These are phyloP conservation scores for Clitocybe nebularis DNA, from an alignment of 1,284 basidiomycete species.

Conservation along the genomic window DNA sequence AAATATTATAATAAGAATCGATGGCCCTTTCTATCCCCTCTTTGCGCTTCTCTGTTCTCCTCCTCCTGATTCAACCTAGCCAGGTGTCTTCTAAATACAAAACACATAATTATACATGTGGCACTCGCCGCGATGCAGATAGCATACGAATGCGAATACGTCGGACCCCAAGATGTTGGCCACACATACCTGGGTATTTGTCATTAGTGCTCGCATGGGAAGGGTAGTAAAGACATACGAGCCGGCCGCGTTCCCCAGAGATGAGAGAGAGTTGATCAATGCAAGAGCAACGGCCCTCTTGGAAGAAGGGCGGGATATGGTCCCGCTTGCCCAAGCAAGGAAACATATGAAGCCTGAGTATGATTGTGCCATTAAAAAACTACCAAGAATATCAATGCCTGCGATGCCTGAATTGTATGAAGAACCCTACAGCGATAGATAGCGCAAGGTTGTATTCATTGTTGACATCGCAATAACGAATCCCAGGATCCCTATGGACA, in stretches of 20 bases:
- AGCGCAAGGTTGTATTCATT: constrained; percentile 64
- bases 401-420: too few species aligned
- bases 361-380: constrained; percentile 71
- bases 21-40: constrained; percentile 2
- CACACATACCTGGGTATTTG: constrained; percentile 32
- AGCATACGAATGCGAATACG: constrained; percentile 36
- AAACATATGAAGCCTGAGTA: constrained; percentile 67
- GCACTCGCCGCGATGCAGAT: constrained; percentile 46
- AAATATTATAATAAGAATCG: constrained; percentile 2
- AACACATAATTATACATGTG: constrained; percentile 44
- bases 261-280: constrained; percentile 66
- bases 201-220: neutral
- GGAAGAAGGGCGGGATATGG: constrained; percentile 62
- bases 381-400: too few species aligned
- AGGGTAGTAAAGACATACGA: constrained; percentile 44
- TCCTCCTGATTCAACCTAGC: constrained; percentile 15
- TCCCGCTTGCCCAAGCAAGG: constrained; percentile 65
- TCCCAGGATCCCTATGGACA: constrained; percentile 56
- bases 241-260: constrained; percentile 65
- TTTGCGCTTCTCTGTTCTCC: constrained; percentile 4
- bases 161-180: constrained; percentile 38
- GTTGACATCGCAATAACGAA: constrained; percentile 73
- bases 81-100: constrained; percentile 37
- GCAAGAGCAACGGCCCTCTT: constrained; percentile 71
- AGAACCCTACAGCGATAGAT: constrained; percentile 55